These are phyloP conservation scores for Podaxis mareebaensis DNA, from an alignment of 768 basidiomycete species.

Conservation along the genomic window DNA sequence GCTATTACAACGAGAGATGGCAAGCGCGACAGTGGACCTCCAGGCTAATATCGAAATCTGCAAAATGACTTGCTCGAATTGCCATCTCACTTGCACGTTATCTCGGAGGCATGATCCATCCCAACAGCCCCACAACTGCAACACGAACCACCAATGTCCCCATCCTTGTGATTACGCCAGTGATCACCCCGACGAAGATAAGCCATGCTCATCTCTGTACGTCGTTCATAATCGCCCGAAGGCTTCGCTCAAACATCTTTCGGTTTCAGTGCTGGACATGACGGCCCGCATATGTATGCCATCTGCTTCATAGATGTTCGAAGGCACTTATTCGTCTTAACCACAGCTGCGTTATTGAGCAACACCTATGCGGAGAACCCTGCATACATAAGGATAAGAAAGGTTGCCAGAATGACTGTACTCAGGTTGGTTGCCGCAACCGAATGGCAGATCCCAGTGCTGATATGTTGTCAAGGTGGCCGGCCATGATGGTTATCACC, in stretches of 20 bases:
- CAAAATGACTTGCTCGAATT: slow-evolving; percentile 44
- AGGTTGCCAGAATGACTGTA: slow-evolving; percentile 55
- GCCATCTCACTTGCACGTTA: slow-evolving; percentile 50
- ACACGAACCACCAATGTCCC: slow-evolving; percentile 47
- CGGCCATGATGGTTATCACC: slow-evolving; percentile 49
- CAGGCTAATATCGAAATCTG: slow-evolving; percentile 49
- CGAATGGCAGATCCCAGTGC: background rate
- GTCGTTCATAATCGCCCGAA: background rate
- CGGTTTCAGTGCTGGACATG: slow-evolving; percentile 51
- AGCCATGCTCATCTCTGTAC: slow-evolving; percentile 47
- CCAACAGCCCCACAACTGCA: slow-evolving; percentile 45
- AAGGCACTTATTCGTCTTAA: background rate
- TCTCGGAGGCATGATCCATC: slow-evolving; percentile 43
- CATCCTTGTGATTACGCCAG: slow-evolving; percentile 44
- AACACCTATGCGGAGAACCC: slow-evolving; percentile 54
- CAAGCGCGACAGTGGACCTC: slow-evolving; percentile 44
- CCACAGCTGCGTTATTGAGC: slow-evolving; percentile 53
- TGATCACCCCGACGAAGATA: slow-evolving; percentile 31
- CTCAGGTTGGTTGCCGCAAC: slow-evolving; percentile 37
- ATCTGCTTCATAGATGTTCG: background rate
- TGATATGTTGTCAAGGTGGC: slow-evolving; percentile 36
- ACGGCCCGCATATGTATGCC: slow-evolving; percentile 52
- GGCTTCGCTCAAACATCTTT: background rate
- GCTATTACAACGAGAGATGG: slow-evolving; percentile 43
- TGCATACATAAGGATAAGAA: slow-evolving; percentile 46